phyloP scores from a whole-genome alignment of 495 filamentous ascomycete species.

The Penicillium flavigenum region DNA sequence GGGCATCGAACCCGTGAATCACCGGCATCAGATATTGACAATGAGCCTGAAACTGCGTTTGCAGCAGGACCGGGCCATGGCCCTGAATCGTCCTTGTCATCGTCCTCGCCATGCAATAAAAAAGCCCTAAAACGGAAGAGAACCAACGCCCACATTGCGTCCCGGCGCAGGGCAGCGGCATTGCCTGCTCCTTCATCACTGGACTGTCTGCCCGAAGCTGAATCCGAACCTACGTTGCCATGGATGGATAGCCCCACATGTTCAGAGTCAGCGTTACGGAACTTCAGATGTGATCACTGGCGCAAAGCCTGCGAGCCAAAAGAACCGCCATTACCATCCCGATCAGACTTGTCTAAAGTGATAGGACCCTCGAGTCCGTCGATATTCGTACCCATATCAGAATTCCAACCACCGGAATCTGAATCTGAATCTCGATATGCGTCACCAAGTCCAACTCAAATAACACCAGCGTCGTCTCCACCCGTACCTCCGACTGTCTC shows the following conservation, averaged over 20 bases:
- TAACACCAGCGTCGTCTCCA: not conserved
- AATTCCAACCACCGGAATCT: not conserved
- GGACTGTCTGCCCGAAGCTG: not conserved
- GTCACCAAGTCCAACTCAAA: not conserved
- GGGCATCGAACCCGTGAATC: not conserved
- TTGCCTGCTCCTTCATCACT: not conserved
- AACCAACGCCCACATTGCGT: not conserved
- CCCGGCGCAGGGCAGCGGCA: not conserved
- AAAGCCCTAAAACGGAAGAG: not conserved
- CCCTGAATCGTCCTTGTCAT: not conserved
- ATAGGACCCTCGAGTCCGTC: not conserved
- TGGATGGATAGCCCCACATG: not conserved
- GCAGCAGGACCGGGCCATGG: not conserved
- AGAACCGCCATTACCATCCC: not conserved
- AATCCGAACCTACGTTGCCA: not conserved
- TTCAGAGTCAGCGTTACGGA: not conserved
- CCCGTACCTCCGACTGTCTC: not conserved
- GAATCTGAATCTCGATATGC: not conserved
- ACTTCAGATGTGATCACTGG: not conserved
- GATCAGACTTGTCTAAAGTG: not conserved
- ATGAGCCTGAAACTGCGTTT: not conserved
- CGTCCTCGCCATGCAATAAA: not conserved
- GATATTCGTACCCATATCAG: not conserved
- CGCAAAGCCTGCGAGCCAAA: not conserved
- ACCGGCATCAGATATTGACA: not conserved